Conservation (phyloP, 345 rosid genomes). For the Chamaenerion angustifolium region DNA sequence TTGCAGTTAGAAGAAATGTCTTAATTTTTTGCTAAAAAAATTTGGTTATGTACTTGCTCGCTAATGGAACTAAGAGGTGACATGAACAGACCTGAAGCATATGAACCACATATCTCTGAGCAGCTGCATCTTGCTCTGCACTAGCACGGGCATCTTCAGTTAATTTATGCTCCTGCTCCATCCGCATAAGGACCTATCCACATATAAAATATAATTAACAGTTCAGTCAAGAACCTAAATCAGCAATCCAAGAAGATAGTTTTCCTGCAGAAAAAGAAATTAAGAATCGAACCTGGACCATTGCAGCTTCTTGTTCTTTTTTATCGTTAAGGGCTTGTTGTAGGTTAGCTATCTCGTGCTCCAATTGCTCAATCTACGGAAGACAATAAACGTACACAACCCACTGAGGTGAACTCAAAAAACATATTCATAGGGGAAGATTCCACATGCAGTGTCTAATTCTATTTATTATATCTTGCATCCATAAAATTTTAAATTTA, state of each 20-base stretch:
- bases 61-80: too few relatives aligned
- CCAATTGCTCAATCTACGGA: conserved; percentile 60
- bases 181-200: conserved; percentile 61
- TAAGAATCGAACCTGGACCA: conserved; percentile 47
- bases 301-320: conserved; percentile 78
- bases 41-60: neutral
- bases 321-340: conserved; percentile 53
- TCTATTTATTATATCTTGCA: too few relatives aligned
- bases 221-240: conserved; percentile 2
- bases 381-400: conserved; percentile 6
- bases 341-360: conserved; percentile 46
- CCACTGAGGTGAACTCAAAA: neutral
- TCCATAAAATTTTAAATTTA: too few relatives aligned
- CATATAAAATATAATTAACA: conserved; percentile 2
- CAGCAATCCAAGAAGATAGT: conserved; percentile 1
- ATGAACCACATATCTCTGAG: conserved; percentile 46
- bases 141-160: conserved; percentile 77
- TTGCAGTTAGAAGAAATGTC: conserved; percentile 3
- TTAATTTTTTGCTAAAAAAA: neutral
- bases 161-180: conserved; percentile 77
- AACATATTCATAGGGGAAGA: too few relatives aligned
- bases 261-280: conserved; percentile 2
- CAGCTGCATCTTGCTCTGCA: conserved; percentile 71
- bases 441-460: too few relatives aligned
- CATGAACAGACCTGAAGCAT: conserved; percentile 60